Conservation (phyloP, 371 early-diverging fungal species). For the Mortierella sp. region DNA sequence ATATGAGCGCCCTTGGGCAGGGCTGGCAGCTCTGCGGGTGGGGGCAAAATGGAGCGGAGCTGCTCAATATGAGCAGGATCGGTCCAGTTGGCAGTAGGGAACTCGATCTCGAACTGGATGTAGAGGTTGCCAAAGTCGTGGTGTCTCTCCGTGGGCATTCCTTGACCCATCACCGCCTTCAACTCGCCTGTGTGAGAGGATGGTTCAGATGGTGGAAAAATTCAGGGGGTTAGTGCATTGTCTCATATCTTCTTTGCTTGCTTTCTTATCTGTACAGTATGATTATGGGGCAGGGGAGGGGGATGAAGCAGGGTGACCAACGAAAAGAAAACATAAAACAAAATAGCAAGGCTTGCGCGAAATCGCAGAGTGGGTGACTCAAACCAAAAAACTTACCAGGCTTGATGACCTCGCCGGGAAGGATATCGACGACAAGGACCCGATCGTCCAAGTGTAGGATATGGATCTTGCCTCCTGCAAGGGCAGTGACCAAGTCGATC, state of each 20-base stretch:
- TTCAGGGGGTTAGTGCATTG: constrained; percentile 88
- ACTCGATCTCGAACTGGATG: constrained; percentile 90
- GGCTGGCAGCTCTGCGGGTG: constrained; percentile 63
- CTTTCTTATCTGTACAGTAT: constrained; percentile 87
- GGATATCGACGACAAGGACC: constrained; percentile 84
- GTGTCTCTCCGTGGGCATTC: constrained; percentile 95
- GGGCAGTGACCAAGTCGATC: constrained; percentile 93
- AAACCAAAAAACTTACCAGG: constrained; percentile 64
- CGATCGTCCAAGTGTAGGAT: constrained; percentile 94
- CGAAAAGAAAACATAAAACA: constrained; percentile 10
- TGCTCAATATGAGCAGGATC: constrained; percentile 71
- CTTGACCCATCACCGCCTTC: constrained; percentile 89
- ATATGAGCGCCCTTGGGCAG: constrained; percentile 62
- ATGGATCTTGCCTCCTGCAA: constrained; percentile 92
- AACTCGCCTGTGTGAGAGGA: constrained; percentile 61
- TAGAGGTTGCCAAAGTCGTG: constrained; percentile 92
- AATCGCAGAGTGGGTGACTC: neutral
- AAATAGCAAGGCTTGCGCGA: neutral
- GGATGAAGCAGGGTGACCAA: neutral
- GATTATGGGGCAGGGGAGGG: constrained; percentile 48
- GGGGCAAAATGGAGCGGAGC: constrained; percentile 75
- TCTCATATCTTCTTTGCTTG: constrained; percentile 91
- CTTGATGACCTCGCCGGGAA: constrained; percentile 94
- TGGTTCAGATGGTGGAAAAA: constrained; percentile 3
- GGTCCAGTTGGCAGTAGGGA: constrained; percentile 91